Evolutionary conservation across 164 flowering plant genomes (phyloP), one percentile per base, ranked within the genome.

Genomic region (Kalanchoe fedtschenkoi): DNA sequence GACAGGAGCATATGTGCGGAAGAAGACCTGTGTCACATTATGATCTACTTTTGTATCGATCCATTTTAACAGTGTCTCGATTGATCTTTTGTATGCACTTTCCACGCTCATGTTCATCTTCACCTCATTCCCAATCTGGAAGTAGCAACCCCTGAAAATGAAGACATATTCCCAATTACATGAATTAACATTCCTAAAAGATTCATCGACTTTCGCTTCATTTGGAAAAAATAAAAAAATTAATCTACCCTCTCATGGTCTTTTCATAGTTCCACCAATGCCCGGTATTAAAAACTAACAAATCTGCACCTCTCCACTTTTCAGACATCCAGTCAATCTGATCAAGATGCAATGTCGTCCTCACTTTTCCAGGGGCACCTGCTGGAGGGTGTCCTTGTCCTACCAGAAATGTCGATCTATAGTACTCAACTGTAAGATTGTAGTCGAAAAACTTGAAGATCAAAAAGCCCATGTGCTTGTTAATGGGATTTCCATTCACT

Each of bases 221-320:
- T n/a, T n/a, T n/a, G n/a, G n/a, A n/a, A n/a, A n/a, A n/a, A 8
- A 39, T 8, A 39, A 15, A 15, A 8, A 8, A 19, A 42, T 21
- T 4, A 44, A 65, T 21, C 72, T 82, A 93, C 99, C 81, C 84
- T 77, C 87, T 79, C 1, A 81, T 71, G 62, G 97, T 93, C 78
- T 90, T 93, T 83, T 85, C 99, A 64, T 81, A 74, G 69, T 88
- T 93, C 97, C 97, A 93, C 99, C 99, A 93, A 65, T 93, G 99
- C n/a, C n/a, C n/a, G n/a, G n/a, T n/a, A n/a, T n/a, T n/a, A n/a
- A 90, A 78, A 32, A 93, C 65, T 51, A 93, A 64, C 19, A 90
- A 61, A 79, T 93, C 99, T 14, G 97, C 96, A 74, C 80, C 83
- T 64, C 47, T 87, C 99, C 99, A 93, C 65, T 71, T 74, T 16